phyloP scores from a whole-genome alignment of 2,329 filamentous ascomycete species.

The Xylariaceae sp. region DNA sequence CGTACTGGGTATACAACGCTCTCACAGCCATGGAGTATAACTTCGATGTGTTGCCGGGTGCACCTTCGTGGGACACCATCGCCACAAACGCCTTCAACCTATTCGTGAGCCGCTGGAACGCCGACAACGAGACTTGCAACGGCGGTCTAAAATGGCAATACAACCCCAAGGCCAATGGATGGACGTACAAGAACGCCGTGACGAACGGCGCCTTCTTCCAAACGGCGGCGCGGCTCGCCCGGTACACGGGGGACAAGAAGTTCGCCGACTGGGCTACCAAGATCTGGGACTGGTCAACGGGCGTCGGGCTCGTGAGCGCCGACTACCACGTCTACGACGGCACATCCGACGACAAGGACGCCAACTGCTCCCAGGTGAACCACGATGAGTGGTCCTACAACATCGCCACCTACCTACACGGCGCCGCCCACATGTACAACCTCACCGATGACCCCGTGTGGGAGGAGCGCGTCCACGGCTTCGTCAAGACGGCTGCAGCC shows the following conservation, averaged over 20 bases:
- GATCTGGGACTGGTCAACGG: slow-evolving; percentile 69
- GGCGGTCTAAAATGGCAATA: slow-evolving; percentile 75
- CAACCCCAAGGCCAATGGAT: slow-evolving; percentile 67
- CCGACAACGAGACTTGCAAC: slow-evolving; percentile 54
- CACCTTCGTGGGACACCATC: slow-evolving; percentile 59
- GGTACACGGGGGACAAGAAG: slow-evolving; percentile 79
- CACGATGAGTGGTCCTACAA: slow-evolving; percentile 51
- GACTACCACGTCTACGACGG: slow-evolving; percentile 68
- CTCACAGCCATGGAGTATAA: slow-evolving; percentile 62
- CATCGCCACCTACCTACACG: slow-evolving; percentile 43
- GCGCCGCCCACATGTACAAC: slow-evolving; percentile 49
- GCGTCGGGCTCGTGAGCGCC: slow-evolving; percentile 58
- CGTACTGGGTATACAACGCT: slow-evolving; percentile 63
- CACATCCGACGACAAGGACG: slow-evolving; percentile 48
- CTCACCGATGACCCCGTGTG: slow-evolving; percentile 50
- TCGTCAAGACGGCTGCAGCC: slow-evolving; percentile 48
- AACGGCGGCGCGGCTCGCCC: slow-evolving; percentile 74
- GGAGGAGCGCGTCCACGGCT: slow-evolving; percentile 52
- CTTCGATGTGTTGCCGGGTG: slow-evolving; percentile 48
- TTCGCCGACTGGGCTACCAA: slow-evolving; percentile 78
- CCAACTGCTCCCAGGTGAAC: slow-evolving; percentile 61
- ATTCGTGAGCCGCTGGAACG: slow-evolving; percentile 58
- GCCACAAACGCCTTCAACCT: slow-evolving; percentile 66
- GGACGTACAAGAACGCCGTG: slow-evolving; percentile 71
- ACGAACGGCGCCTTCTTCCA: slow-evolving; percentile 76